Base-by-base conservation (phyloP, 176 grass and related monocot species). In the Metroxylon sagu region DNA sequence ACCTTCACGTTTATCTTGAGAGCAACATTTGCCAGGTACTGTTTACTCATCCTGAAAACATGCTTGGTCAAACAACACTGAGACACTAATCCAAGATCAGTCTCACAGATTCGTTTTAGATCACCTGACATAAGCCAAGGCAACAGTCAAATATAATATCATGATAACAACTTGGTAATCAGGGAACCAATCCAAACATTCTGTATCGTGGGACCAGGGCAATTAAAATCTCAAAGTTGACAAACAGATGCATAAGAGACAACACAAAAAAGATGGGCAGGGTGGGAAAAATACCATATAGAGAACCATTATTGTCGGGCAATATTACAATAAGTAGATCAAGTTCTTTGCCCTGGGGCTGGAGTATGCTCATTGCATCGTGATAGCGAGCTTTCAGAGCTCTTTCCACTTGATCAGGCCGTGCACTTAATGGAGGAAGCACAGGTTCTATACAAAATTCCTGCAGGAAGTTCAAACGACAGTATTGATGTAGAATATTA, bases 1-100 rank as follows among this genome's bases (percentile, higher is more conserved):
- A 90, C 90, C 90, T 95, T 95, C n/a, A 96, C 91, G 74, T 96
- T 96, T 81, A 96, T 96, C 72, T 96, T 96, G 26, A 96, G 70
- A 54, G 91, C 73, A 60, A 96, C 83, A 73, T 95, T 95, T 72
- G 90, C 90, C 4, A 95, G 77, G 29, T 89, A 87, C 26, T 96
- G 91, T 51, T 74, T 89, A 54, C 66, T 87, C 74, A 79, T 90
- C 53, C 64, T 89, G 35, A 84, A 84, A 48, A 95, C 86, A 57
- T 95, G 90, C 76, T 95, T 95, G 0, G 83, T 86, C 6, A 80
- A 73, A 73, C 80, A 84, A 53, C 90, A 95, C 21, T 95, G 90
- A 0, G 86, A 95, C 62, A 95, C 71, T 17, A 89, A 35, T 58
- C 90, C 90, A 56, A 95, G 85, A 64, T 95, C 90, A 18, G 85